Evolutionary conservation across 2,329 filamentous ascomycete genomes (phyloP).

Genomic region (Fusarium equiseti): DNA sequence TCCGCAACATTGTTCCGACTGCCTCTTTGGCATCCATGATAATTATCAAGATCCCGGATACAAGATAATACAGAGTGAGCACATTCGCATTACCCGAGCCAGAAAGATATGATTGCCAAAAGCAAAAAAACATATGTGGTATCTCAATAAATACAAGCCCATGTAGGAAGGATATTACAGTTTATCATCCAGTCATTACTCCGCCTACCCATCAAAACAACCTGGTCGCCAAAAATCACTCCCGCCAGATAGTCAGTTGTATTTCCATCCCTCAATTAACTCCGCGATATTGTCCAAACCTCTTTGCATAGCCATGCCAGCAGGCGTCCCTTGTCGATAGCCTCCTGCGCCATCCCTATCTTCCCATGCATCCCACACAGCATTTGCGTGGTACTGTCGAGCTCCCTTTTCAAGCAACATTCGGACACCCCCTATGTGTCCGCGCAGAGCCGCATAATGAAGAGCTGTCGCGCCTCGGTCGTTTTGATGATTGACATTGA

Average conservation of each 20-base stretch:
- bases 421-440: constrained; percentile 41
- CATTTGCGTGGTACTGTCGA: constrained; percentile 45
- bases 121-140: constrained; percentile 39
- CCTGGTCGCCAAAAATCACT: constrained; percentile 20
- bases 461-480: constrained; percentile 47
- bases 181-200: constrained; percentile 13
- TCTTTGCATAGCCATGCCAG: constrained; percentile 46
- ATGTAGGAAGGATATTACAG: constrained; percentile 24
- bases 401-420: constrained; percentile 45
- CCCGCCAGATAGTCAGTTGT: constrained; percentile 35
- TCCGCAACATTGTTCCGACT: not conserved
- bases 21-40: not conserved
- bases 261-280: constrained; percentile 47
- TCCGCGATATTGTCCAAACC: constrained; percentile 46
- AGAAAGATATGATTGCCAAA: not conserved
- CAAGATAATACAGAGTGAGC: not conserved
- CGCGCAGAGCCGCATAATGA: constrained; percentile 46
- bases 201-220: not conserved
- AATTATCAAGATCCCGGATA: not conserved
- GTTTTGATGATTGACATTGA: constrained; percentile 47
- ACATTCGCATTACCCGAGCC: not conserved
- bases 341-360: constrained; percentile 42
- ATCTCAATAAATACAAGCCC: constrained; percentile 29
- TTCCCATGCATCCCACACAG: constrained; percentile 48
- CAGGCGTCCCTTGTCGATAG: constrained; percentile 48